These are phyloP conservation scores for Simplicillium sp. DNA, from an alignment of 2,329 filamentous ascomycete species.

Conservation along the genomic window DNA sequence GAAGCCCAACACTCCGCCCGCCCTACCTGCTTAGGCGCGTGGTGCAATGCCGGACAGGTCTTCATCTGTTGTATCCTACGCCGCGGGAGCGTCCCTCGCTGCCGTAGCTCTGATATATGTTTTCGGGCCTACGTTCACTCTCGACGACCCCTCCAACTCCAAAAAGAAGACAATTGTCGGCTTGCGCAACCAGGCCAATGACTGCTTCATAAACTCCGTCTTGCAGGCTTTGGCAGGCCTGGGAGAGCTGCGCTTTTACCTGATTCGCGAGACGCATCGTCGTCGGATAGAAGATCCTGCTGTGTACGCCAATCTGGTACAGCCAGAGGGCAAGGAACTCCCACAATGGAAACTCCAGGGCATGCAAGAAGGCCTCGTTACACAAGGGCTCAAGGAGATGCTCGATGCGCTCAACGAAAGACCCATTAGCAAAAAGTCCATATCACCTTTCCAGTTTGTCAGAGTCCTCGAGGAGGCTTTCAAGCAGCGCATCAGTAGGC, in stretches of 20 bases:
- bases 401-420: constrained; percentile 88
- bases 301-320: constrained; percentile 60
- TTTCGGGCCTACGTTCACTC: constrained; percentile 92
- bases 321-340: constrained; percentile 31
- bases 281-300: constrained; percentile 68
- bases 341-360: constrained; percentile 54
- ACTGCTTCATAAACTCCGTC: constrained; percentile 94
- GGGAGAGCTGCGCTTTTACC: constrained; percentile 78
- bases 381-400: constrained; percentile 81
- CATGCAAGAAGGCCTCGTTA: constrained; percentile 75
- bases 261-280: constrained; percentile 85
- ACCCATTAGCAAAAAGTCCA: constrained; percentile 87
- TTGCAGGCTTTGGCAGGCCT: constrained; percentile 88
- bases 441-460: constrained; percentile 80
- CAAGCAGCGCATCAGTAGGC: constrained; percentile 79
- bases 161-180: constrained; percentile 86
- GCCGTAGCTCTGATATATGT: constrained; percentile 94
- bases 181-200: constrained; percentile 83
- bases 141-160: constrained; percentile 64
- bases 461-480: constrained; percentile 77
- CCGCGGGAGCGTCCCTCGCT: constrained; percentile 88
- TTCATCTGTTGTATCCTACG: constrained; percentile 62
- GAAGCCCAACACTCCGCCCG: constrained; percentile 3
- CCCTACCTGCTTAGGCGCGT: no score
- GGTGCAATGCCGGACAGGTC: constrained; percentile 25